Conservation (phyloP, 805 yeast species). For the Groenewaldozyma salmanticensis region DNA sequence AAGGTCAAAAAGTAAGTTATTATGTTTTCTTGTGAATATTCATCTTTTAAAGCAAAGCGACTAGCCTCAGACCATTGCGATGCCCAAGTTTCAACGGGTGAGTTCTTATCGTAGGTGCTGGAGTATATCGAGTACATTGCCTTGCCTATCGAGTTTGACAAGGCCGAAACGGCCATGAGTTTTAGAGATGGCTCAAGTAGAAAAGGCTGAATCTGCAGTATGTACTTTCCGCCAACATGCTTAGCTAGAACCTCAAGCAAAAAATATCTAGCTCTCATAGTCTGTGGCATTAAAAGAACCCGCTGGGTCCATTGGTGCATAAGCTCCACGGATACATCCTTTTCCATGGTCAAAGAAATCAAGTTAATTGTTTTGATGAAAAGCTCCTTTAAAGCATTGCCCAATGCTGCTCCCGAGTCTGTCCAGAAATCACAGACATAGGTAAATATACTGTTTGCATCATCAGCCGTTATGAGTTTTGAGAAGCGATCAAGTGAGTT, state of each 20-base stretch:
- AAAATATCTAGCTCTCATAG: conserved; percentile 52
- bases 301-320: conserved; percentile 36
- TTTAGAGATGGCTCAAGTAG: conserved; percentile 41
- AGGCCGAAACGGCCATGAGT: conserved; percentile 44
- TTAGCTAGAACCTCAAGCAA: conserved; percentile 48
- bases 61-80: conserved; percentile 40
- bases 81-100: conserved; percentile 34
- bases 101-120: conserved; percentile 1
- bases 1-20: conserved; percentile 53
- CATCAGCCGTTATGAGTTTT: conserved; percentile 12
- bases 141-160: conserved; percentile 45
- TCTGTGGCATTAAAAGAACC: conserved; percentile 36
- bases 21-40: conserved; percentile 35
- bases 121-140: conserved; percentile 15
- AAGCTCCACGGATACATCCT: conserved; percentile 10
- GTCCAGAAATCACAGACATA: conserved; percentile 62
- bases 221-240: conserved; percentile 33
- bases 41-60: conserved; percentile 26
- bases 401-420: conserved; percentile 59
- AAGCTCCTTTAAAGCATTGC: conserved; percentile 57
- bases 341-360: conserved; percentile 22
- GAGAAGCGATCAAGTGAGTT: conserved; percentile 4
- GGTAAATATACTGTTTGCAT: conserved; percentile 19
- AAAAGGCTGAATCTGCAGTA: conserved; percentile 36
- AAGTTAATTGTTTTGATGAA: conserved; percentile 43